Conservation (phyloP, 345 rosid species). For the Alliaria petiolata region DNA sequence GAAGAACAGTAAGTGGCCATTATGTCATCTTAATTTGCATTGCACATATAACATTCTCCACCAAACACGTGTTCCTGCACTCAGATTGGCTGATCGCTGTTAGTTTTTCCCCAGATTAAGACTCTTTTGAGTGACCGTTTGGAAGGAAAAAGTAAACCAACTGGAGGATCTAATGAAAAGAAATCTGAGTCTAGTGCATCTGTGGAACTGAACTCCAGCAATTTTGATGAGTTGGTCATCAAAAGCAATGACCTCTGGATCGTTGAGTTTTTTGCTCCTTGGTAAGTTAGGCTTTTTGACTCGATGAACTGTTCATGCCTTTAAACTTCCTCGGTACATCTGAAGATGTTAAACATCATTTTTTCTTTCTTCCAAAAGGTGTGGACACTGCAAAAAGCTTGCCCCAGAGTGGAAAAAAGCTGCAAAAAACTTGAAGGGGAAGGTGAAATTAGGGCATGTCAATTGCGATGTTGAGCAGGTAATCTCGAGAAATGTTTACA, state of each 20-base stretch:
- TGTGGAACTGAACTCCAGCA: slow-evolving; percentile 66
- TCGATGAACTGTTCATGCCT: neutral
- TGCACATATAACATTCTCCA: no score
- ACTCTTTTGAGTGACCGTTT: slow-evolving; percentile 84
- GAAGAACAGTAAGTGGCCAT: slow-evolving; percentile 5
- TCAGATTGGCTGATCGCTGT: neutral
- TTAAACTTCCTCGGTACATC: neutral
- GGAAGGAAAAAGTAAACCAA: slow-evolving; percentile 58
- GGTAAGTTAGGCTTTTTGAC: slow-evolving; percentile 47
- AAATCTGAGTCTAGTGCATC: slow-evolving; percentile 75
- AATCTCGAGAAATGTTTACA: neutral
- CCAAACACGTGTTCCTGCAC: neutral
- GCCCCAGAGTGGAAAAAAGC: slow-evolving; percentile 99
- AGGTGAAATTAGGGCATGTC: slow-evolving; percentile 95
- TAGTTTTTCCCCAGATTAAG: slow-evolving; percentile 55
- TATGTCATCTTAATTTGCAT: neutral
- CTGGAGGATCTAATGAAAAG: slow-evolving; percentile 52
- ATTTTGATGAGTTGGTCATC: slow-evolving; percentile 89
- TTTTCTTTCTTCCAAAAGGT: slow-evolving; percentile 43
- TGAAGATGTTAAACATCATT: neutral
- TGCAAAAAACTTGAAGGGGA: slow-evolving; percentile 89
- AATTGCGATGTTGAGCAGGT: slow-evolving; percentile 96
- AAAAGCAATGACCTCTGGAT: slow-evolving; percentile 97
- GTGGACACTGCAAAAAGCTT: slow-evolving; percentile 97
- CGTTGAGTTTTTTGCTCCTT: slow-evolving; percentile 97